Conservation (phyloP, 2,329 filamentous ascomycete species). For the Talaromyces sp. region DNA sequence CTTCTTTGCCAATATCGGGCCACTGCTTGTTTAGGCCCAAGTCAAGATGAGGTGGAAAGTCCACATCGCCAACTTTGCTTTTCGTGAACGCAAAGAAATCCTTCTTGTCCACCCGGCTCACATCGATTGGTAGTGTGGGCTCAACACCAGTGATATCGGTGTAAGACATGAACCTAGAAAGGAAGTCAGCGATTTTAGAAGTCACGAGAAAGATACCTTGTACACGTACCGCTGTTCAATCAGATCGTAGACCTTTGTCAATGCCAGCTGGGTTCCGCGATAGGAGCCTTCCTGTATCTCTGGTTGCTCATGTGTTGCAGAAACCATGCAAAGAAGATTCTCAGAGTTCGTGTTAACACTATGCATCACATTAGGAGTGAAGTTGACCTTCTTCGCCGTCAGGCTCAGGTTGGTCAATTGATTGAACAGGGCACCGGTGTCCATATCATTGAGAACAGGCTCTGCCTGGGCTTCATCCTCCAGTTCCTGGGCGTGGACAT, state of each 20-base stretch:
- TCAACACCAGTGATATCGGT: conserved; percentile 7
- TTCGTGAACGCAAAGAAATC: conserved; percentile 8
- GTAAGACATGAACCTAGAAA: conserved; percentile 3
- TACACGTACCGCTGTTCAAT: conserved; percentile 10
- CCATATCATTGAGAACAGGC: conserved; percentile 6
- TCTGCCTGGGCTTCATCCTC: too few species aligned
- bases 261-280: conserved; percentile 6
- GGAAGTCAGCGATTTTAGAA: neutral
- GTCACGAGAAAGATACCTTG: neutral
- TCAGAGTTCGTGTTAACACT: neutral
- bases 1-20: neutral
- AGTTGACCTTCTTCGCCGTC: conserved; percentile 1
- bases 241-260: conserved; percentile 8
- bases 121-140: conserved; percentile 4
- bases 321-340: neutral
- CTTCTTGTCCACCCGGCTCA: neutral
- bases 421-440: conserved; percentile 13
- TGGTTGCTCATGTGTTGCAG: neutral
- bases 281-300: conserved; percentile 3
- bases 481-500: too few species aligned
- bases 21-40: neutral
- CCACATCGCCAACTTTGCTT: neutral
- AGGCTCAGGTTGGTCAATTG: conserved; percentile 4
- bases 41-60: conserved; percentile 11
- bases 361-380: neutral